A percentile compares a stretch with the other conserved stretches of the same genome.
Conservation (phyloP, 2,329 filamentous ascomycete genomes). For the Calonectria hongkongensis region DNA sequence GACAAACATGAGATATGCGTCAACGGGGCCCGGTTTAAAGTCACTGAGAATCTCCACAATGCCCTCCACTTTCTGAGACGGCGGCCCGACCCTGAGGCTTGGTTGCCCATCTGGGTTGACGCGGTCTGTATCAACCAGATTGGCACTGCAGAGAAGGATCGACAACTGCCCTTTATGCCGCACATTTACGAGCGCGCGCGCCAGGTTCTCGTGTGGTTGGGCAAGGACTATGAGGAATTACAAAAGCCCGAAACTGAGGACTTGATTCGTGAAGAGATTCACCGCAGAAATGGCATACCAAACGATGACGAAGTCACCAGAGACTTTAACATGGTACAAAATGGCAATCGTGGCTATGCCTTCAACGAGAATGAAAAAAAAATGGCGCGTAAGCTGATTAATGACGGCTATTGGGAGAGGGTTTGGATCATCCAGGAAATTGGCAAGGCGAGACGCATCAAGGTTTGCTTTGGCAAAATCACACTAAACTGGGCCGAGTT, state of each 20-base stretch:
- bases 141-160: not conserved
- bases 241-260: not conserved
- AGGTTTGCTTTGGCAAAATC: slow-evolving; percentile 2
- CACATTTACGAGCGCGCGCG: slow-evolving; percentile 1
- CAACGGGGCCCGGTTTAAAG: not conserved
- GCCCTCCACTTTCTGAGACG: slow-evolving; percentile 1
- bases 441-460: not conserved
- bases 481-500: not conserved
- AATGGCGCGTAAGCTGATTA: not conserved
- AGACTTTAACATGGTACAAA: not conserved
- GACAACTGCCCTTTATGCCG: not conserved
- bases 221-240: not conserved
- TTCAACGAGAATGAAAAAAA: not conserved
- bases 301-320: not conserved
- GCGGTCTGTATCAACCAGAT: not conserved
- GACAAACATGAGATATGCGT: not conserved
- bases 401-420: not conserved
- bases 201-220: not conserved
- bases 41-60: not conserved
- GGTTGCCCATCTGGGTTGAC: not conserved
- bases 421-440: not conserved
- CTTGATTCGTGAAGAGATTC: not conserved
- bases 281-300: not conserved
- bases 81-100: not conserved
- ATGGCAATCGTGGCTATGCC: not conserved